A percentile compares a stretch with the other conserved stretches of the same genome.
Conservation (phyloP, 805 yeast genomes). For the Schwanniomyces pseudopolymorphus region DNA sequence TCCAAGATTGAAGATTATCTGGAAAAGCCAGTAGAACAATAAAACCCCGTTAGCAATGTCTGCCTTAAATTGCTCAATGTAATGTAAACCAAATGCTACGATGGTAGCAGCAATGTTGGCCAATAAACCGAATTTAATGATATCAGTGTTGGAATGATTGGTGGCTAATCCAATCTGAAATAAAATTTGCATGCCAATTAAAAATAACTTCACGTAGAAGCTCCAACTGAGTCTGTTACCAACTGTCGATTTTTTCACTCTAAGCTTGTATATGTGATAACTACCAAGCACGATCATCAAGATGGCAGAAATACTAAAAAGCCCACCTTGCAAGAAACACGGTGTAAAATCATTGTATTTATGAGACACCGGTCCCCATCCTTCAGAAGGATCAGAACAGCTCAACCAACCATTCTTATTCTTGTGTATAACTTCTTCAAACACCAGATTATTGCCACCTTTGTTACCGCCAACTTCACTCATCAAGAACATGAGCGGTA, state of each 20-base stretch:
- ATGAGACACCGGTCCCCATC: slow-evolving; percentile 42
- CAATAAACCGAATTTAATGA: slow-evolving; percentile 24
- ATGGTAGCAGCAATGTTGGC: slow-evolving; percentile 41
- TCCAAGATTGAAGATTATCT: slow-evolving; percentile 46
- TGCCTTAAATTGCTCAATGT: slow-evolving; percentile 68
- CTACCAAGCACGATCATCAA: slow-evolving; percentile 45
- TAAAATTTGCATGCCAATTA: slow-evolving; percentile 38
- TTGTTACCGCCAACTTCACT: not conserved
- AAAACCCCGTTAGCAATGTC: slow-evolving; percentile 66
- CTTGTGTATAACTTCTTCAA: not conserved
- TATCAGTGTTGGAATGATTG: slow-evolving; percentile 15
- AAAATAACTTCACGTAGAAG: slow-evolving; percentile 41
- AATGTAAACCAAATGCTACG: slow-evolving; percentile 59
- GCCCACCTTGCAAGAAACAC: slow-evolving; percentile 54
- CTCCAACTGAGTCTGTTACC: slow-evolving; percentile 36
- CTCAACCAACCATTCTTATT: slow-evolving; percentile 7
- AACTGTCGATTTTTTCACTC: slow-evolving; percentile 21
- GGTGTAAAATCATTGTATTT: slow-evolving; percentile 55
- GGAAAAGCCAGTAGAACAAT: slow-evolving; percentile 73
- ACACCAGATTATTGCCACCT: not conserved
- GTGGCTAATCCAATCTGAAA: slow-evolving; percentile 27
- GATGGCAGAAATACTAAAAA: slow-evolving; percentile 42
- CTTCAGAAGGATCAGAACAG: slow-evolving; percentile 30
- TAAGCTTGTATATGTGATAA: slow-evolving; percentile 30
- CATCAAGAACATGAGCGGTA: not conserved